Evolutionary conservation across 495 filamentous ascomycete genomes (phyloP).

Genomic region (Gamarada debralockiae): DNA sequence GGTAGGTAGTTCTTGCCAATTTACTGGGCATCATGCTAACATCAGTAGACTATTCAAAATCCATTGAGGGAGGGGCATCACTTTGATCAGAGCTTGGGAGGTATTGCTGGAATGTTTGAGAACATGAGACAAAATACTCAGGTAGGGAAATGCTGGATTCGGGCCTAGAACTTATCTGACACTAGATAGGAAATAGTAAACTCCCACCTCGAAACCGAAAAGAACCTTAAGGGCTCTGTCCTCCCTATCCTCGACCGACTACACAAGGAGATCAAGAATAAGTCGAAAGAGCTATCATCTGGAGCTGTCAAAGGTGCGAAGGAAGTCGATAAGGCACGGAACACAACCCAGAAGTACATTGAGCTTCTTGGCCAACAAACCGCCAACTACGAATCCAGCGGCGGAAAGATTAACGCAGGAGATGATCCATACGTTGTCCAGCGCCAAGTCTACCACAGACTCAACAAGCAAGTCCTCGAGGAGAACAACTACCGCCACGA

Average conservation of each 20-base stretch:
- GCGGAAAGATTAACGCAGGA: slow-evolving; percentile 57
- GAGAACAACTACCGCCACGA: slow-evolving; percentile 95
- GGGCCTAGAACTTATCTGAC: background rate
- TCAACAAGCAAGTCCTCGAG: slow-evolving; percentile 87
- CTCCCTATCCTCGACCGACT: slow-evolving; percentile 85
- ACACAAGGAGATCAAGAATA: slow-evolving; percentile 94
- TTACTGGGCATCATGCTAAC: background rate
- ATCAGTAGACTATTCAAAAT: slow-evolving; percentile 67
- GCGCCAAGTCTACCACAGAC: slow-evolving; percentile 73
- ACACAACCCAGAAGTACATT: slow-evolving; percentile 88
- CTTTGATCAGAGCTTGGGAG: slow-evolving; percentile 82
- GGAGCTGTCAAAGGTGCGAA: slow-evolving; percentile 88
- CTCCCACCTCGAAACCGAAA: slow-evolving; percentile 83
- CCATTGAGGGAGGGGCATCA: slow-evolving; percentile 85
- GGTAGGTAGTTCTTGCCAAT: slow-evolving; percentile 38
- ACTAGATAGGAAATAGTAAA: slow-evolving; percentile 65
- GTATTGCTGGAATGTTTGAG: slow-evolving; percentile 85
- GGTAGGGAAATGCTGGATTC: slow-evolving; percentile 33
- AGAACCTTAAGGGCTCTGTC: slow-evolving; percentile 76
- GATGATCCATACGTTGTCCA: slow-evolving; percentile 89
- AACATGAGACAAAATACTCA: slow-evolving; percentile 90
- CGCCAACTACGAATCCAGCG: slow-evolving; percentile 66
- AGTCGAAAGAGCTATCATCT: slow-evolving; percentile 77
- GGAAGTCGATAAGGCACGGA: slow-evolving; percentile 84
- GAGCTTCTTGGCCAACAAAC: slow-evolving; percentile 85